phyloP scores from a whole-genome alignment of 805 yeast species.

The Barnettozyma sucrosica region DNA sequence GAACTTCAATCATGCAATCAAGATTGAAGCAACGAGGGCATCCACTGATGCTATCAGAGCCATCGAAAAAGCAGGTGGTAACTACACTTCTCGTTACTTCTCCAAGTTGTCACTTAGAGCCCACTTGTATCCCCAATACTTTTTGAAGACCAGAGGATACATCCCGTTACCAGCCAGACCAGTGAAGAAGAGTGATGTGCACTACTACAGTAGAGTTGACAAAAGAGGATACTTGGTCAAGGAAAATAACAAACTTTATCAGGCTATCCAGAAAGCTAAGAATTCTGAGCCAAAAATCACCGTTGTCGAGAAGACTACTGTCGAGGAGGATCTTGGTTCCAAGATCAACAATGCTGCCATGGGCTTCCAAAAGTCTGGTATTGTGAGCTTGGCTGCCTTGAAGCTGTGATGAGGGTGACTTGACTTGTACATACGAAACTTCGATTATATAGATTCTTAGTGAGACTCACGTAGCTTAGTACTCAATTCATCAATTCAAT shows the following conservation, averaged over 20 bases:
- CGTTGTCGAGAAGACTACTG: slow-evolving; percentile 5
- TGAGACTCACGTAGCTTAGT: too few relatives aligned
- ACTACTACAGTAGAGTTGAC: slow-evolving; percentile 63
- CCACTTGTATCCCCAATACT: slow-evolving; percentile 70
- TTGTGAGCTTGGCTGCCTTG: slow-evolving; percentile 20
- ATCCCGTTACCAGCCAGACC: slow-evolving; percentile 86
- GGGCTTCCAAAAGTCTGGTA: slow-evolving; percentile 22
- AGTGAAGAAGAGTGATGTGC: slow-evolving; percentile 70
- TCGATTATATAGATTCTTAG: not conserved
- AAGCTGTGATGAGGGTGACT: slow-evolving; percentile 11
- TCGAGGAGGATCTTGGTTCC: slow-evolving; percentile 11
- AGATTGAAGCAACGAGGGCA: slow-evolving; percentile 80
- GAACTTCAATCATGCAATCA: slow-evolving; percentile 49
- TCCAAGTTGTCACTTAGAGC: slow-evolving; percentile 64
- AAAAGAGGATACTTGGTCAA: slow-evolving; percentile 70
- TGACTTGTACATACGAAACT: slow-evolving; percentile 10
- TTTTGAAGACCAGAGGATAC: slow-evolving; percentile 64
- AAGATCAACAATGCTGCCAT: slow-evolving; percentile 18
- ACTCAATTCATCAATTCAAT: too few relatives aligned
- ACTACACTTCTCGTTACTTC: slow-evolving; percentile 67
- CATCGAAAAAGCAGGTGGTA: slow-evolving; percentile 70
- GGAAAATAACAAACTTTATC: slow-evolving; percentile 26
- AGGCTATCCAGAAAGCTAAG: slow-evolving; percentile 21
- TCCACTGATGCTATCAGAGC: slow-evolving; percentile 65
- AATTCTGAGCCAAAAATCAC: slow-evolving; percentile 8